Evolutionary conservation across 163 green algal genomes (phyloP), one percentile per base, ranked within the genome.

Genomic region (Scenedesmus sp.): DNA sequence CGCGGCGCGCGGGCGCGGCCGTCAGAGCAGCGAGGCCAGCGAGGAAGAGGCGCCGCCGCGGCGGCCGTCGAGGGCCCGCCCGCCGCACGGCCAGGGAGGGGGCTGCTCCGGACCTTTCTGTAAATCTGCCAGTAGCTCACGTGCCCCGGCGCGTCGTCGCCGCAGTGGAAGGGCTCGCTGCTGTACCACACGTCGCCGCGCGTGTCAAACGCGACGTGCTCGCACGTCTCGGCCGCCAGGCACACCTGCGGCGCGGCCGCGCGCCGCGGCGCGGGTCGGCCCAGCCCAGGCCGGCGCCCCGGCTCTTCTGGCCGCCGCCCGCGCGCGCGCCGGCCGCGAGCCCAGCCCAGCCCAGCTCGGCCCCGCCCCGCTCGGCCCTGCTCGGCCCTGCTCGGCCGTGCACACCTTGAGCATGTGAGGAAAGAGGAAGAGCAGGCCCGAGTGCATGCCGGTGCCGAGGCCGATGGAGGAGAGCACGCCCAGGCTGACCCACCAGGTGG

Each of bases 401-500:
- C 75, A 3, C 51, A 95, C 93, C 91, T 96, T 97, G 28, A 98
- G 87, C 50, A 98, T 96, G 90, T 98, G 93, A 20, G 95, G 95
- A 62, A 97, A 98, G 10, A 98, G 81, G 84, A 98, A 98, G 4
- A 98, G 89, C 33, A 98, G 80, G 2, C 95, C 95, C 2, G 92
- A 96, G 84, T 98, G 95, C 94, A 98, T 97, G 64, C 95, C 95
- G 15, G 90, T 95, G 39, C 95, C 95, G 57, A 98, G 84, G 5
- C 95, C 95, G 28, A 98, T 96, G 26, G 92, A 97, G 2, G 91
- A 97, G 28, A 98, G 84, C 17, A 98, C 78, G 17, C 95, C 95
- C 9, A 98, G 86, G 17, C 93, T 92, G 36, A 97, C 63, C 93
- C 93, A 97, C 93, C 93, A 97, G 14, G 90, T 84, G 20, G 85